phyloP scores from a whole-genome alignment of 345 rosid genomes.

The Citrus australasica region DNA sequence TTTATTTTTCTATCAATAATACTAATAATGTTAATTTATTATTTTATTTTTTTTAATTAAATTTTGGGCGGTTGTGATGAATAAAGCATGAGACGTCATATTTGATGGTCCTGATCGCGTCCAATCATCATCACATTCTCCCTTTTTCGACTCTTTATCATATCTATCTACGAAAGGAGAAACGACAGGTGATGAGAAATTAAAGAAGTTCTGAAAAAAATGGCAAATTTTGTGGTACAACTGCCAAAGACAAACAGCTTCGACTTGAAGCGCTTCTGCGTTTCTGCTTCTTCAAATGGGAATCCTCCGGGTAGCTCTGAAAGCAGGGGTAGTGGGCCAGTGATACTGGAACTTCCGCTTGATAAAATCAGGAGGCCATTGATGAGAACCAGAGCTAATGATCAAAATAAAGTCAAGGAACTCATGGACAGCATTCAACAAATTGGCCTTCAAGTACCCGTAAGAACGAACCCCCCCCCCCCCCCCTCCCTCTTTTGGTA shows the following conservation, averaged over 20 bases:
- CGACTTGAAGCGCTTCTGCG: slow-evolving; percentile 47
- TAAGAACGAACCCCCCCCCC: slow-evolving; percentile 7
- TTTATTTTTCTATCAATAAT: no score
- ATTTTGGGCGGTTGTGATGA: background rate
- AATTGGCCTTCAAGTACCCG: slow-evolving; percentile 95
- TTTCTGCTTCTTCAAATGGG: slow-evolving; percentile 73
- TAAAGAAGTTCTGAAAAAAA: slow-evolving; percentile 14
- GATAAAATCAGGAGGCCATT: slow-evolving; percentile 81
- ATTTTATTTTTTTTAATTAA: background rate
- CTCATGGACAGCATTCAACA: slow-evolving; percentile 76
- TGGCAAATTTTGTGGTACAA: slow-evolving; percentile 59
- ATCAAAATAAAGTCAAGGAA: slow-evolving; percentile 73
- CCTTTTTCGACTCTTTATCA: background rate
- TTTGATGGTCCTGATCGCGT: background rate
- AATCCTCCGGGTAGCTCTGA: slow-evolving; percentile 23
- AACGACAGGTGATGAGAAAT: background rate
- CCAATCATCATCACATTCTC: background rate
- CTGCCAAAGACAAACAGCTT: slow-evolving; percentile 24
- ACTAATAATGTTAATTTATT: background rate
- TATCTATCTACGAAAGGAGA: background rate
- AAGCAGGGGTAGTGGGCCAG: slow-evolving; percentile 47
- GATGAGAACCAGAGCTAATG: slow-evolving; percentile 82
- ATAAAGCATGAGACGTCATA: background rate
- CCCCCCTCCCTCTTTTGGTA: background rate
- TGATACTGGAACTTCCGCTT: slow-evolving; percentile 64